Conservation (phyloP, 768 basidiomycete genomes). For the Cystobasidium onofrii region DNA sequence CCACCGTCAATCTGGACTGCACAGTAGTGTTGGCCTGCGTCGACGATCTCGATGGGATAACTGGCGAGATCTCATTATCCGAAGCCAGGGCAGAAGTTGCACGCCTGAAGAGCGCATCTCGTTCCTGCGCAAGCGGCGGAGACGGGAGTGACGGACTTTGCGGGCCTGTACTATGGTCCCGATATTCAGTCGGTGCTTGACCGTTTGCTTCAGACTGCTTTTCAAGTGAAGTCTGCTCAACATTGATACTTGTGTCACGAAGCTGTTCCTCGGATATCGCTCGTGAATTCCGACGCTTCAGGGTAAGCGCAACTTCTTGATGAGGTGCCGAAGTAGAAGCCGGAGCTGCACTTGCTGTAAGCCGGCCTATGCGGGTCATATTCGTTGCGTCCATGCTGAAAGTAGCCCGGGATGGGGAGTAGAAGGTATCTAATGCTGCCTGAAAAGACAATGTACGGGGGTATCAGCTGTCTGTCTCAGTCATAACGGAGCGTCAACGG, state of each 20-base stretch:
- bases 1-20: background rate
- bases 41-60: background rate
- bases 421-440: slow-evolving; percentile 61
- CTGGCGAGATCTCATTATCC: background rate
- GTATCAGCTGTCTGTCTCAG: too few relatives aligned
- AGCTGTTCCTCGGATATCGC: background rate
- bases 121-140: background rate
- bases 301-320: background rate
- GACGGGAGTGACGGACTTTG: background rate
- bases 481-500: too few relatives aligned
- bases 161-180: background rate
- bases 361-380: slow-evolving; percentile 10
- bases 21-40: background rate
- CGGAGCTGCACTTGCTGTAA: background rate
- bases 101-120: background rate
- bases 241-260: too few relatives aligned
- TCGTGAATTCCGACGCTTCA: background rate
- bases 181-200: background rate
- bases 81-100: background rate
- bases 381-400: slow-evolving; percentile 52
- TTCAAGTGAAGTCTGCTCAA: background rate
- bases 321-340: background rate
- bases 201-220: background rate
- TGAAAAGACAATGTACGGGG: slow-evolving; percentile 43
- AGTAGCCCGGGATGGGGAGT: slow-evolving; percentile 64